A percentile compares a stretch with the other conserved stretches of the same genome.
Evolutionary conservation across 2,329 filamentous ascomycete species (phyloP).

Genomic region (Alternaria ventricosa): DNA sequence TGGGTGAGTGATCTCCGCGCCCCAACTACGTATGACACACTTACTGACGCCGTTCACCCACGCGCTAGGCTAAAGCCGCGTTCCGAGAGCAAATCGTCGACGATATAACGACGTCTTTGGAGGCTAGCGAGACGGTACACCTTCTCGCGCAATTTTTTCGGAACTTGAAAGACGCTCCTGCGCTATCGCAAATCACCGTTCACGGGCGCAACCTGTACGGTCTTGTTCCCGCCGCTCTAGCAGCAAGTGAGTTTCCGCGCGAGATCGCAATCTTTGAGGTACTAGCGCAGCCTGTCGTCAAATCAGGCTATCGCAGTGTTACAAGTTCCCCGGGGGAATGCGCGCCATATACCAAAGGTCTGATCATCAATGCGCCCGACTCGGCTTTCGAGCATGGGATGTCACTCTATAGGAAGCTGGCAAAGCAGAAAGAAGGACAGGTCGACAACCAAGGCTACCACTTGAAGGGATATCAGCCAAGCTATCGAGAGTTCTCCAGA

Average conservation of each 20-base stretch:
- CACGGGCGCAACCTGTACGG: not conserved
- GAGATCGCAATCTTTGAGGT: not conserved
- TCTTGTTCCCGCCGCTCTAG: not conserved
- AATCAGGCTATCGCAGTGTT: not conserved
- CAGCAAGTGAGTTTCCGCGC: not conserved
- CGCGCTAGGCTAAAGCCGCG: not conserved
- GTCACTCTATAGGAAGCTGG: not conserved
- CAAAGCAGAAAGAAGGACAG: not conserved
- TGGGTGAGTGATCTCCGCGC: not conserved
- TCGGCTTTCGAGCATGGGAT: accelerated
- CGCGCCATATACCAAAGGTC: not conserved
- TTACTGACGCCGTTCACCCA: not conserved
- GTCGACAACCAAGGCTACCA: not conserved
- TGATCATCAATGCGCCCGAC: not conserved
- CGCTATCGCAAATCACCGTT: not conserved
- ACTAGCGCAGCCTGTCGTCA: not conserved
- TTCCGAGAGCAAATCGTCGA: not conserved
- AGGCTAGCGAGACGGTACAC: not conserved
- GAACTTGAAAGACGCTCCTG: not conserved
- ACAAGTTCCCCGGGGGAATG: not conserved
- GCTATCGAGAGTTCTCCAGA: not conserved
- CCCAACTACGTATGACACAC: not conserved
- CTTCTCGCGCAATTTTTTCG: not conserved
- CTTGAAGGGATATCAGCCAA: not conserved
- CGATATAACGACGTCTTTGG: not conserved